A percentile compares a stretch with the other conserved stretches of the same genome.
These are phyloP conservation scores for Umbelopsis vinacea DNA, from an alignment of 192 early-diverging fungal species.

Conservation along the genomic window DNA sequence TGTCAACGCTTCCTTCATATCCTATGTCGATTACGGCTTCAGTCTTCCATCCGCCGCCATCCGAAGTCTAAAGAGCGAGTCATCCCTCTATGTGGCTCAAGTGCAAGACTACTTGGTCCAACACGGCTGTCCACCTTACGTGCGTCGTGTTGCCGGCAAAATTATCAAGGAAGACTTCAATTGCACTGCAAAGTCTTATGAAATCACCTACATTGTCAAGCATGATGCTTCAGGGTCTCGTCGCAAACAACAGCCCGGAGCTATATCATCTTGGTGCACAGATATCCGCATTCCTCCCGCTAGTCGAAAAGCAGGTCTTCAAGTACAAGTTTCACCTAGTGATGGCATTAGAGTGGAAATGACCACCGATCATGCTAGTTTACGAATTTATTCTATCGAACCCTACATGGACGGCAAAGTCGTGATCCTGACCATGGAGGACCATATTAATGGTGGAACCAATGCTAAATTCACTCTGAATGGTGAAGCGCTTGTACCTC, in stretches of 20 bases:
- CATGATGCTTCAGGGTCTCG: constrained; percentile 40
- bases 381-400: constrained; percentile 40
- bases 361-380: constrained; percentile 45
- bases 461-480: constrained; percentile 19
- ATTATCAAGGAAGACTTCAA: constrained; percentile 49
- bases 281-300: constrained; percentile 48
- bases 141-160: constrained; percentile 49
- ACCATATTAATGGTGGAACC: background rate
- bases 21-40: constrained; percentile 50
- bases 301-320: constrained; percentile 50
- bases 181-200: constrained; percentile 40
- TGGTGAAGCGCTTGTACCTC: constrained; percentile 30
- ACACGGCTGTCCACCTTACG: constrained; percentile 58
- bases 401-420: constrained; percentile 23
- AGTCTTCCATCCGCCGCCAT: constrained; percentile 43
- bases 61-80: constrained; percentile 43
- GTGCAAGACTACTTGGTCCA: constrained; percentile 49
- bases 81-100: constrained; percentile 44
- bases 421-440: constrained; percentile 2
- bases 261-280: constrained; percentile 39
- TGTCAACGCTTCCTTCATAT: constrained; percentile 48
- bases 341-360: constrained; percentile 48
- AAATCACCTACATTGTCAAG: constrained; percentile 47
- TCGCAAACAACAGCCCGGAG: constrained; percentile 23
- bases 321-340: constrained; percentile 47